These are phyloP conservation scores for Erigeron canadensis DNA, from an alignment of 129 eudicot genomes.

Conservation along the genomic window DNA sequence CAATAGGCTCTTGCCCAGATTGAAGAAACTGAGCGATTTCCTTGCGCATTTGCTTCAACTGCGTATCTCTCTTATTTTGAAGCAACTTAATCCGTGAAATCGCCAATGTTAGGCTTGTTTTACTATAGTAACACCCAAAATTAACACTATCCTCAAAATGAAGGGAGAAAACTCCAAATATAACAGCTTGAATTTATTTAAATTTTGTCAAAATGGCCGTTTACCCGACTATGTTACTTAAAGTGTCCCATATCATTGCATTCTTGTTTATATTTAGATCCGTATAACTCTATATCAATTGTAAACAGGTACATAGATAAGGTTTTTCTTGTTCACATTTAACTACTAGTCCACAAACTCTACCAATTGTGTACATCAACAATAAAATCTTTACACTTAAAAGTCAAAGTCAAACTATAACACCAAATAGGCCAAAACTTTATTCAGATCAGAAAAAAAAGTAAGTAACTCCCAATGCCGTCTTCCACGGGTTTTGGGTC, in stretches of 20 bases:
- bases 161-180: not conserved
- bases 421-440: not conserved
- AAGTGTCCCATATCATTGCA: not conserved
- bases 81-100: conserved; percentile 86
- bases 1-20: conserved; percentile 92
- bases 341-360: no score
- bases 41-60: conserved; percentile 83
- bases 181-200: not conserved
- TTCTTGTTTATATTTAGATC: not conserved
- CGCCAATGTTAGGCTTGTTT: conserved; percentile 83
- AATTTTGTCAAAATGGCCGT: not conserved
- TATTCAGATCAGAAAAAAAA: no score
- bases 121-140: conserved; percentile 55
- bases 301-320: no score
- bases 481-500: no score
- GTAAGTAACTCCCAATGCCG: no score
- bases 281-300: not conserved
- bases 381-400: conserved; percentile 12
- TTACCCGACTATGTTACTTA: not conserved
- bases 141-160: conserved; percentile 2
- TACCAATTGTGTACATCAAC: not conserved
- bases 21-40: conserved; percentile 92
- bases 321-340: no score
- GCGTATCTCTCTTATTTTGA: conserved; percentile 88
- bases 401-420: conserved; percentile 3